These are phyloP conservation scores for Neopestalotiopsis clavispora DNA, from an alignment of 2,329 filamentous ascomycete species.

Conservation along the genomic window DNA sequence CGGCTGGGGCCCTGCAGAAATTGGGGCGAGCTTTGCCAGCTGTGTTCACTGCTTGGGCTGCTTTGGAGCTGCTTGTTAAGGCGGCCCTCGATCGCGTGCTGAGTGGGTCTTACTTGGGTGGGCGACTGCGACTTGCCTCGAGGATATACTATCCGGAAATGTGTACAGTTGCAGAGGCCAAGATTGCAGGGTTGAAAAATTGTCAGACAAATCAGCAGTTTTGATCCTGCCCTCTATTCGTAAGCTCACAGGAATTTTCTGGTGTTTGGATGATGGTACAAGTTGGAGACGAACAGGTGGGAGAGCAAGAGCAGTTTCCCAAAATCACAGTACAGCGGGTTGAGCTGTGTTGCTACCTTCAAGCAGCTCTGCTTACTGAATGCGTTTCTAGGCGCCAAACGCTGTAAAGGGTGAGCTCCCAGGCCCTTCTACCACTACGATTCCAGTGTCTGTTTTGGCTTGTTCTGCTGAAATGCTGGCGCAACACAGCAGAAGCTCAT, in stretches of 20 bases:
- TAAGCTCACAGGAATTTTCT: background rate
- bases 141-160: background rate
- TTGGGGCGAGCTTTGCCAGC: constrained; percentile 17
- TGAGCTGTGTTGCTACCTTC: background rate
- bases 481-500: constrained; percentile 7
- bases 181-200: background rate
- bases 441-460: background rate
- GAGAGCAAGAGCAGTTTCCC: background rate
- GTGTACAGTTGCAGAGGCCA: too few species aligned
- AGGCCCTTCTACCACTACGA: background rate
- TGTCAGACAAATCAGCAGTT: background rate
- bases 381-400: background rate
- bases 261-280: background rate
- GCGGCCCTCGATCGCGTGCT: constrained; percentile 11
- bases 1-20: constrained; percentile 25
- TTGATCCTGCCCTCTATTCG: background rate
- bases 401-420: background rate
- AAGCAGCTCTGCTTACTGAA: background rate
- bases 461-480: background rate
- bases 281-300: background rate
- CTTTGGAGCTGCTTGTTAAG: constrained; percentile 3
- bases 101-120: background rate
- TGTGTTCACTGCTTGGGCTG: constrained; percentile 5
- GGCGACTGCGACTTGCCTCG: too few species aligned
- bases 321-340: background rate